Base-by-base conservation (phyloP, 441 rosid species). In the Melastoma candidum region DNA sequence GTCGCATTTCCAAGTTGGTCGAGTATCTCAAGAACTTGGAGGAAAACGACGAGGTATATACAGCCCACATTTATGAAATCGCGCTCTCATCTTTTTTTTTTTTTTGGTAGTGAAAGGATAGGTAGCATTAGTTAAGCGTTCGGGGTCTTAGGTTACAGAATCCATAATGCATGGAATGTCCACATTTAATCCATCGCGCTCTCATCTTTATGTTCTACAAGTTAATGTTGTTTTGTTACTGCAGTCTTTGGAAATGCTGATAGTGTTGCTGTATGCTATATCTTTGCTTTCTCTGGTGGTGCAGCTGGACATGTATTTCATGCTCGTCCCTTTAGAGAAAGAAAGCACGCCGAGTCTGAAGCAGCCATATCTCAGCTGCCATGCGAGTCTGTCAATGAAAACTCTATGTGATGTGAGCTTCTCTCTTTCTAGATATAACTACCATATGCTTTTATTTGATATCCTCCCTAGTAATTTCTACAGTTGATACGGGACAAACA, bases 401-500 rank as follows among this genome's bases (percentile, higher is more conserved):
- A 81, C 79, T 58, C 77, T 82, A 48, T 71, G 80, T 2, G 81
- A 79, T 64, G 89, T 82, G 61, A 77, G 78, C 62, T 61, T 58
- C 54, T 67, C 22, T 17, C 47, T 51, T 44, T 12, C 8, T 24
- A 36, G 0, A 10, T 49, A n/a, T 49, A 12, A 52, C 39, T 52
- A 32, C 25, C 7, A 36, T 13, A 36, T 36, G 41, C 41, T 17
- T 36, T 36, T 36, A 36, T 36, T 9, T 29, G 36, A 29, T 2
- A 36, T 36, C 41, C 22, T 17, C 22, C 22, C 22, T 17, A 17
- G 22, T 17, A 17, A 17, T 17, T 17, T 17, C 22, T 17, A 17
- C 22, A 17, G 22, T 17, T 17, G 22, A 17, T 17, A 17, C 22
- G 1, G 41, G 41, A 36, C 41, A 4, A 36, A 36, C 22, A 17